These are phyloP conservation scores for Nigrospora oryzae DNA, from an alignment of 2,329 filamentous ascomycete species.

Conservation along the genomic window DNA sequence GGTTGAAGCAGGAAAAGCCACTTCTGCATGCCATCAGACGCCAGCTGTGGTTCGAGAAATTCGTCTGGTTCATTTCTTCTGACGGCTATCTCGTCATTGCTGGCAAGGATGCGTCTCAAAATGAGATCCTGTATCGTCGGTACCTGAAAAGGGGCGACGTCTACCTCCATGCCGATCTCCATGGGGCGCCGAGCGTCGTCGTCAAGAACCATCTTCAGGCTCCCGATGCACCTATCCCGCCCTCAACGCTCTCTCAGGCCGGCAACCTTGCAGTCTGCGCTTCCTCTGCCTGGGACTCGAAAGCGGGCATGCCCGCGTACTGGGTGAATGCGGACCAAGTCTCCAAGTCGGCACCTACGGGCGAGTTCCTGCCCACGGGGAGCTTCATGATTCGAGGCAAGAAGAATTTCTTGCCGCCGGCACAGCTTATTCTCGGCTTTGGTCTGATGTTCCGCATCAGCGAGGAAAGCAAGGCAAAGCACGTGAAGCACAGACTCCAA, in stretches of 20 bases:
- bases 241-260: constrained; percentile 84
- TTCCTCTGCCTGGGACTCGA: constrained; percentile 90
- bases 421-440: constrained; percentile 80
- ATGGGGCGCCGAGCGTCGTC: constrained; percentile 75
- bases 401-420: constrained; percentile 86
- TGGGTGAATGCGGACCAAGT: constrained; percentile 91
- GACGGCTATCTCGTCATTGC: constrained; percentile 90
- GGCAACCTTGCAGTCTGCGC: constrained; percentile 77
- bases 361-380: constrained; percentile 72
- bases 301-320: constrained; percentile 91
- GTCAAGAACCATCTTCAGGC: constrained; percentile 79
- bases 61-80: constrained; percentile 88
- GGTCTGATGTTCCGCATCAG: constrained; percentile 83
- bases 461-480: constrained; percentile 74
- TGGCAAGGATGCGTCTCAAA: constrained; percentile 82
- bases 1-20: constrained; percentile 85
- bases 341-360: constrained; percentile 71
- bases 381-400: constrained; percentile 75
- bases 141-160: constrained; percentile 84
- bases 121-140: constrained; percentile 81
- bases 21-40: constrained; percentile 74
- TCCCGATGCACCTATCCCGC: constrained; percentile 79
- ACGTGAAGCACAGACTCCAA: constrained; percentile 61
- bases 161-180: constrained; percentile 84
- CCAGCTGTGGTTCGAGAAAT: constrained; percentile 96